Base-by-base conservation (phyloP, 2,329 filamentous ascomycete species). In the Fusarium camptoceras region DNA sequence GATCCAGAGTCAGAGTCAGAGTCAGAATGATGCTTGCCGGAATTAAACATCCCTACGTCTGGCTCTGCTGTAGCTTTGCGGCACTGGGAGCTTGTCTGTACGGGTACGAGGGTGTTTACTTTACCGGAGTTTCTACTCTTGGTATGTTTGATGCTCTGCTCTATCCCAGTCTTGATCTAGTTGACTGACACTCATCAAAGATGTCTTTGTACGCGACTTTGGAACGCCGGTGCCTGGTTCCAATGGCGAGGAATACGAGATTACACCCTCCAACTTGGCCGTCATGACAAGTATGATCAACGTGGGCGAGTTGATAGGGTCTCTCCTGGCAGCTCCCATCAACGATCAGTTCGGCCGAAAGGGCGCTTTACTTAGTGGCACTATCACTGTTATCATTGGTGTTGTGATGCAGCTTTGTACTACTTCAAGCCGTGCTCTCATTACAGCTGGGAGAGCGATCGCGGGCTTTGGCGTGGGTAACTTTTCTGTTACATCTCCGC, bases 261-360 rank as follows among this genome's bases (percentile, higher is more conserved):
- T 79, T 41, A 63, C 70, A 2, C 69, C 78, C 4, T 57, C 61
- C 10, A 66, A 58, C 7, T 39, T 75, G 37, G 66, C 73, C 16
- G 39, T 74, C 70, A 81, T 78, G 77, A 78, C 78, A 16, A 80
- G 78, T 58, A 77, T 80, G 72, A 81, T 82, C 68, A 79, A 82
- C 56, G 74, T 82, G 24, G 80, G 79, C 50, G 80, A 82, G 55
- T 68, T 82, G 25, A 67, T 78, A 20, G 80, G 79, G 16, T 80
- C 80, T 8, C 61, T 82, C 6, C 27, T 64, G 3, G 76, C 80
- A 8, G 79, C 80, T 5, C 80, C 78, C 9, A 56, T 82, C n/a
- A 81, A 81, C 64, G 79, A 81, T 31, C 41, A 55, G 0, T 58
- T 77, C 47, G 78, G 78, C 47, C 75, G 79, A 39, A 81, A 80